Evolutionary conservation across 257 asterid genomes (phyloP), one percentile per base, ranked within the genome.

Genomic region (Solanum chiquidenum): DNA sequence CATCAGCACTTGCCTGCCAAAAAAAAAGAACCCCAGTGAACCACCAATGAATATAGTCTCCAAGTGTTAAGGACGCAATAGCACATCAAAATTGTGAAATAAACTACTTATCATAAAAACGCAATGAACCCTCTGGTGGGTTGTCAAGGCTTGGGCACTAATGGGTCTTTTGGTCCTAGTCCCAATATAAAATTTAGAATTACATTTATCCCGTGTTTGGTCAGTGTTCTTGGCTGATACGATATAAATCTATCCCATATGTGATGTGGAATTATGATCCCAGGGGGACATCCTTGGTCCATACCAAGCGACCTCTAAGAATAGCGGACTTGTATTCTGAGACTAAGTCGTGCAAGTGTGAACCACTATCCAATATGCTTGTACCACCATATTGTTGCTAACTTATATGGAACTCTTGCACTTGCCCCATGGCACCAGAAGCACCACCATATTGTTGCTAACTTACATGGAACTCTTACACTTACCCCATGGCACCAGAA

Each of bases 1-100:
- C 90, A 83, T 93, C 94, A 12, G 91, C 69, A 89, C 94, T 94
- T 86, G 95, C 95, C 98, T 95, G 95, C 87, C 55, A 87, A 91
- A 75, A 74, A 64, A 58, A 29, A 3, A 18, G 25, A 86, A 40
- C 34, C 38, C 37, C 10, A 52, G 25, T 60, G 13, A 87, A 87
- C 88, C 23, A 74, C 87, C 84, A 62, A 38, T 60, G 29, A 42
- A 75, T 64, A 31, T 34, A 74, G 18, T 84, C 13, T 66, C 29
- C 46, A 46, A 74, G 29, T 20, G 23, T 25, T 18, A 18, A 85
- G 25, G 68, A 77, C 31, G 29, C 58, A 34, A 33, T 25, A 25
- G 60, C 21, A 79, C 58, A 83, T 14, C 68, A 82, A 29, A 27
- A 12, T 86, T 49, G 9, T 31, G 31, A 25, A 31, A 60, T 42